These are phyloP conservation scores for Lathyrus sativus DNA, from an alignment of 306 rosid species.

Conservation along the genomic window DNA sequence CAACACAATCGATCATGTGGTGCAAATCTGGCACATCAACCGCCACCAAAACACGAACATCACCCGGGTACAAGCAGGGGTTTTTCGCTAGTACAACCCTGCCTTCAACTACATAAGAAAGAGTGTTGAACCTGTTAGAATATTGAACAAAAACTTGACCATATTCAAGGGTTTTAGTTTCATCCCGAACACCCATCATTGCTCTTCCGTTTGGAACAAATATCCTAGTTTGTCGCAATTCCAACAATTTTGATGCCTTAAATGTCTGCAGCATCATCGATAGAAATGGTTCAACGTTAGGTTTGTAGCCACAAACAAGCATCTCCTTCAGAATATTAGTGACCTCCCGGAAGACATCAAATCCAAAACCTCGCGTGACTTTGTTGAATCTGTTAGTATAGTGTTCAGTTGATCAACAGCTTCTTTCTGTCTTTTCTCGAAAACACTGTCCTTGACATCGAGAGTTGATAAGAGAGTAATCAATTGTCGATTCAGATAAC, in stretches of 20 bases:
- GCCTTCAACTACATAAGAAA: slow-evolving; percentile 23
- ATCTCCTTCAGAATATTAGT: slow-evolving; percentile 75
- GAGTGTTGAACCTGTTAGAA: slow-evolving; percentile 42
- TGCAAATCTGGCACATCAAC: slow-evolving; percentile 66
- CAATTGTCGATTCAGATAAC: slow-evolving; percentile 78
- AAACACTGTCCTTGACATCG: slow-evolving; percentile 57
- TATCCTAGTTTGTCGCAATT: slow-evolving; percentile 64
- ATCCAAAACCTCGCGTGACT: slow-evolving; percentile 70
- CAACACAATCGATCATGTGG: slow-evolving; percentile 85
- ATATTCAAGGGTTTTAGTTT: slow-evolving; percentile 70
- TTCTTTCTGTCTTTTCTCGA: slow-evolving; percentile 65
- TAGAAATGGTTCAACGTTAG: slow-evolving; percentile 80
- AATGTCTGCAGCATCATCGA: slow-evolving; percentile 84
- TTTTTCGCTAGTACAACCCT: slow-evolving; percentile 74
- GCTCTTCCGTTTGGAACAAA: slow-evolving; percentile 76
- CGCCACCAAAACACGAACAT: slow-evolving; percentile 75
- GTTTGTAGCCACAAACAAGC: slow-evolving; percentile 74
- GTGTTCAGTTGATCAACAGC: slow-evolving; percentile 62
- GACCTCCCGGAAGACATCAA: slow-evolving; percentile 80
- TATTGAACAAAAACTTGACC: slow-evolving; percentile 81
- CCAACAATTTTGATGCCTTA: slow-evolving; percentile 72
- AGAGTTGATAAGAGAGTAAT: slow-evolving; percentile 83
- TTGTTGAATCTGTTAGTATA: slow-evolving; percentile 62
- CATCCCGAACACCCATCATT: slow-evolving; percentile 96
- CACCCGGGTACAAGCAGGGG: slow-evolving; percentile 86